A percentile compares a stretch with the other conserved stretches of the same genome.
These are phyloP conservation scores for Russula earlei DNA, from an alignment of 768 basidiomycete species.

Conservation along the genomic window DNA sequence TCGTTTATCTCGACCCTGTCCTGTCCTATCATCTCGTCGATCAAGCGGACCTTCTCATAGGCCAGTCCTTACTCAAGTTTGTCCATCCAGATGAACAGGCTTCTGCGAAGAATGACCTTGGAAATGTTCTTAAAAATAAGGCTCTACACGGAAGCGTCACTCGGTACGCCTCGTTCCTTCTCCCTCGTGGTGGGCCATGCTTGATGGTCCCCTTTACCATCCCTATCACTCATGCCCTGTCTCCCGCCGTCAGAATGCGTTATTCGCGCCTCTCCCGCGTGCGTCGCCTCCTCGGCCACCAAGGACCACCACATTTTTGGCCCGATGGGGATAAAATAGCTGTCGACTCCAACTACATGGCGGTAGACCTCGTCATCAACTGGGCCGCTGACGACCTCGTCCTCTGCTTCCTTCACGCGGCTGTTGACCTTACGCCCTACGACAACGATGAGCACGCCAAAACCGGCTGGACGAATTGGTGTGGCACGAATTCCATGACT, in stretches of 20 bases:
- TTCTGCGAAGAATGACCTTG: constrained; percentile 65
- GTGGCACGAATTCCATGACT: constrained; percentile 62
- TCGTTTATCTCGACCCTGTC: constrained; percentile 80
- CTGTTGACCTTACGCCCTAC: constrained; percentile 54
- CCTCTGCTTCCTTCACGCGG: constrained; percentile 82
- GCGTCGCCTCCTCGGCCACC: constrained; percentile 62
- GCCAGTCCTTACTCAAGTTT: constrained; percentile 62
- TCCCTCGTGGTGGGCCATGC: constrained; percentile 13
- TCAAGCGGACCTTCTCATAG: constrained; percentile 60
- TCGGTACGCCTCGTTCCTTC: constrained; percentile 35
- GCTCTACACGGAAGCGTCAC: constrained; percentile 81
- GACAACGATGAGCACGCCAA: constrained; percentile 73
- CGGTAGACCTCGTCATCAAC: constrained; percentile 83
- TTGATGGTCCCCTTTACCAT: constrained; percentile 14
- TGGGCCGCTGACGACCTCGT: constrained; percentile 83
- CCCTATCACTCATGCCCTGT: constrained; percentile 14
- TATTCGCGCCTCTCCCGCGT: constrained; percentile 69
- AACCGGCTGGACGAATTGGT: constrained; percentile 82
- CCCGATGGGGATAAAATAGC: constrained; percentile 58
- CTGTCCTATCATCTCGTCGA: constrained; percentile 60
- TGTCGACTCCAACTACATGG: constrained; percentile 69
- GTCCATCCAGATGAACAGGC: constrained; percentile 80
- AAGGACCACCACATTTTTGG: constrained; percentile 46
- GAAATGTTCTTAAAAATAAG: constrained; percentile 60
- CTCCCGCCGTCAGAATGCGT: constrained; percentile 46